phyloP scores from a whole-genome alignment of 306 rosid genomes.

The Lathyrus oleraceus region DNA sequence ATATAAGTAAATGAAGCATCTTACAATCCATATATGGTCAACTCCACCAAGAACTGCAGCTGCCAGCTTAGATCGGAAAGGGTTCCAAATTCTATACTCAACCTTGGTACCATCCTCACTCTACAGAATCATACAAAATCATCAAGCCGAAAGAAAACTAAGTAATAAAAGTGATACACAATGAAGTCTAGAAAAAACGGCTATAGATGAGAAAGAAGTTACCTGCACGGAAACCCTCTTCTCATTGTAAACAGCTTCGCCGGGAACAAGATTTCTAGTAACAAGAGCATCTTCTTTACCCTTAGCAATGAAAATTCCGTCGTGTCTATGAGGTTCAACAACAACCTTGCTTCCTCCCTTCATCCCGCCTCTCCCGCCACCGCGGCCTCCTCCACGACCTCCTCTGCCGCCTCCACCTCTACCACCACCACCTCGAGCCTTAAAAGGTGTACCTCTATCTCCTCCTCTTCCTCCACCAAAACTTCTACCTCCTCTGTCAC shows the following conservation, averaged over 20 bases:
- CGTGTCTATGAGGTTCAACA: conserved; percentile 63
- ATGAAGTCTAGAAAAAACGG: too few species aligned
- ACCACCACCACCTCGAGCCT: conserved; percentile 29
- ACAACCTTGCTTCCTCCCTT: conserved; percentile 51
- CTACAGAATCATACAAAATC: conserved; percentile 30
- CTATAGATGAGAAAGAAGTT: not conserved
- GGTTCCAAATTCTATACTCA: conserved; percentile 92
- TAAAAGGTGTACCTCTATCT: conserved; percentile 10
- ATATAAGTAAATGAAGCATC: not conserved
- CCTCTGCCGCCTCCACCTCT: conserved; percentile 1
- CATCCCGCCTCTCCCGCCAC: conserved; percentile 34
- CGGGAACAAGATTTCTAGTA: conserved; percentile 82
- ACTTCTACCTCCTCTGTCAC: conserved; percentile 42
- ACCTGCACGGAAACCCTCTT: conserved; percentile 85
- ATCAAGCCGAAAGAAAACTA: too few species aligned
- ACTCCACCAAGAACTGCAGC: conserved; percentile 95
- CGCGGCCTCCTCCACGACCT: conserved; percentile 30
- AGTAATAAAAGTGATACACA: not conserved
- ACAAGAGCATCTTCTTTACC: conserved; percentile 96
- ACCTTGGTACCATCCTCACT: conserved; percentile 78
- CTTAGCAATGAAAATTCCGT: conserved; percentile 82
- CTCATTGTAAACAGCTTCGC: conserved; percentile 89
- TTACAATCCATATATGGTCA: conserved; percentile 82
- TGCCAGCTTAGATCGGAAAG: conserved; percentile 92
- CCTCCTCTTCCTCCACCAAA: conserved; percentile 26